Evolutionary conservation across 331 rosid species (phyloP).

Genomic region (Spiraea crenata): DNA sequence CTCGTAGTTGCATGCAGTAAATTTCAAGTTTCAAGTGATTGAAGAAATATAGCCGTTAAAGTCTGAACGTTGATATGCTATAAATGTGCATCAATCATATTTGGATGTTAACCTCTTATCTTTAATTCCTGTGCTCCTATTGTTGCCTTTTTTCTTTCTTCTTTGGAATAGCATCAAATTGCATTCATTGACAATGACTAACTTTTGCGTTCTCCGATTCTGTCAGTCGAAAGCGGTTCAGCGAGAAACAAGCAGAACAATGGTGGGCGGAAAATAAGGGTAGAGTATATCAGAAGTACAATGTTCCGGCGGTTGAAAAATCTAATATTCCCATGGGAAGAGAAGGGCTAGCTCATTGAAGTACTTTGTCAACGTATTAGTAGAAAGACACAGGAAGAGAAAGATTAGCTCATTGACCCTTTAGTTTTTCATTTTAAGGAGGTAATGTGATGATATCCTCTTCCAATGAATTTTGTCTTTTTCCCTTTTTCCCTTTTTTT

Average conservation of each 20-base stretch:
- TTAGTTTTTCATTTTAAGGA: conserved; percentile 17
- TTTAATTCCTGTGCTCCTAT: background rate
- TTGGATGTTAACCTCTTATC: background rate
- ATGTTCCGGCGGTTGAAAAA: conserved; percentile 32
- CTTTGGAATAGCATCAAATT: background rate
- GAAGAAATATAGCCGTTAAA: background rate
- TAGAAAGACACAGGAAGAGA: background rate
- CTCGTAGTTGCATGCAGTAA: background rate
- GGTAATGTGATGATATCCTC: conserved; percentile 14
- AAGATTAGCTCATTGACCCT: conserved; percentile 6
- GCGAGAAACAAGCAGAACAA: conserved; percentile 43
- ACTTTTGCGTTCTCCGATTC: conserved; percentile 4
- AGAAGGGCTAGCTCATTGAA: conserved; percentile 30
- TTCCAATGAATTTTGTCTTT: conserved; percentile 7
- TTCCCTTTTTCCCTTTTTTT: conserved; percentile 4
- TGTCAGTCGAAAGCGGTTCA: conserved; percentile 37
- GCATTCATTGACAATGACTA: background rate
- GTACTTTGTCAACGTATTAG: conserved; percentile 5
- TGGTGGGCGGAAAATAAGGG: conserved; percentile 39
- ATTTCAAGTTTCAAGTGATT: background rate
- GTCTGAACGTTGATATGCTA: conserved; percentile 1
- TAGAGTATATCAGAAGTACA: conserved; percentile 38
- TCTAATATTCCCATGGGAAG: conserved; percentile 22
- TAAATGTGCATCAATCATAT: background rate
- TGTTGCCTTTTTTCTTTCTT: background rate